Base-by-base conservation (phyloP, 2,329 filamentous ascomycete species). In the Fusarium keratoplasticum region DNA sequence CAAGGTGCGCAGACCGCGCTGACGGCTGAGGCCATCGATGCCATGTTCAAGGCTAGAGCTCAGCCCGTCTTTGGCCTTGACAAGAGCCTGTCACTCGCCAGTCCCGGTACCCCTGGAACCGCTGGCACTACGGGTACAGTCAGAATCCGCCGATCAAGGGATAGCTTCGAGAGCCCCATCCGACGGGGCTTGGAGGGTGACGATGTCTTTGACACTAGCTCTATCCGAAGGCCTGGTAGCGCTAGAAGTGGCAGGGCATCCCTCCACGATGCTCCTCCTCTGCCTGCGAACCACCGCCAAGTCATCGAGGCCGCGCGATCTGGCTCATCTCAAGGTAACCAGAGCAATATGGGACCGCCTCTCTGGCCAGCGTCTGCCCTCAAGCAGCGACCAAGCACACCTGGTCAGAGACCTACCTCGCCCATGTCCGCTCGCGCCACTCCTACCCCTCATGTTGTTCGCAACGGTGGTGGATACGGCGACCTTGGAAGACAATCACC, bases 201-300 rank as follows among this genome's bases (percentile, higher is more conserved):
- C 16, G 83, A 86, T 40, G 76, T 81, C 2, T 79, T 84, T 13
- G 86, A 86, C 18, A 73, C 79, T 11, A 75, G 79, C 20, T 71
- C 81, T 31, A 31, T 81, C 11, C 86, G 83, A 70, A 89, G 95
- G 74, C 94, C 95, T 38, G 89, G 89, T 42, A 98, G 95, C 81
- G 88, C 94, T 47, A 86, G 89, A 40, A 98, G 95, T 82, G 87
- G 89, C 54, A 89, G 82, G 33, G 80, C 78, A 38, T 83, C 83
- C 13, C 70, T 82, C 3, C 81, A 83, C 38, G 81, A 84, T 33
- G 80, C 84, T 85, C 95, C 95, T 40, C 95, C 95, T 35, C 86
- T 98, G 67, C 96, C 95, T 44, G 77, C 87, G 14, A 95, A 98
- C 81, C 95, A 98, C 81, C 94, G 91, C 76, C 90, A 96, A 83